Evolutionary conservation across 208 protist genomes (phyloP), one percentile per base, ranked within the genome.

Genomic region (Herpetomonas samuelpessoai): DNA sequence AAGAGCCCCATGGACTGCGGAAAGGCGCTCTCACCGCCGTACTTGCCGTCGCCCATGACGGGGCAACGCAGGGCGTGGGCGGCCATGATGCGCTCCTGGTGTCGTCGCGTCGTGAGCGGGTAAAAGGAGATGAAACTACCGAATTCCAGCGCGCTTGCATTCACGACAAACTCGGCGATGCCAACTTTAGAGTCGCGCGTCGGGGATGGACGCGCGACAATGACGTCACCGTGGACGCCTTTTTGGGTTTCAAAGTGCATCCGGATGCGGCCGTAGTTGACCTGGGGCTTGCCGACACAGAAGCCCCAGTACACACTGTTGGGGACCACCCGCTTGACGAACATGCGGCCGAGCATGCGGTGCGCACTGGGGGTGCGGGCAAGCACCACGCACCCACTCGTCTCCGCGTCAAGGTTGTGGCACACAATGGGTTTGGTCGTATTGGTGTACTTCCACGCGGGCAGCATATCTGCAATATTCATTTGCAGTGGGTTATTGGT

Each of bases 291-390:
- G 16, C 86, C 91, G 1, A 91, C 76, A 24, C 91, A 85, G 46
- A 96, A 88, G 25, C 76, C 86, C 92, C 93, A 97, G 76, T 97
- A 97, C 22, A 92, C 87, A 61, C 91, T 95, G 61, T 95, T 96
- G 9, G 92, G 88, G 9, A 92, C 87, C n/a, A 93, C 80, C 19
- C 80, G 75, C 63, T 93, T 91, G 18, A 94, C 86, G 72, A 95
- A 92, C 76, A 95, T 92, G 62, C 88, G 81, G 29, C 75, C 82
- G 4, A 96, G 81, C 87, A 95, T 93, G 26, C 91, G 80, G 53
- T 92, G 88, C 39, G 81, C 88, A 60, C 70, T 87, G 41, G 69
- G 63, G 2, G 70, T 92, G 48, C 93, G 70, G 21, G 91, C 91
- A 16, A 97, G 50, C 57, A 97, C 90, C 14, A 97, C 83, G 56